Evolutionary conservation across 805 yeast genomes (phyloP), one percentile per base, ranked within the genome.

Genomic region (Suhomyces xylopsoci): DNA sequence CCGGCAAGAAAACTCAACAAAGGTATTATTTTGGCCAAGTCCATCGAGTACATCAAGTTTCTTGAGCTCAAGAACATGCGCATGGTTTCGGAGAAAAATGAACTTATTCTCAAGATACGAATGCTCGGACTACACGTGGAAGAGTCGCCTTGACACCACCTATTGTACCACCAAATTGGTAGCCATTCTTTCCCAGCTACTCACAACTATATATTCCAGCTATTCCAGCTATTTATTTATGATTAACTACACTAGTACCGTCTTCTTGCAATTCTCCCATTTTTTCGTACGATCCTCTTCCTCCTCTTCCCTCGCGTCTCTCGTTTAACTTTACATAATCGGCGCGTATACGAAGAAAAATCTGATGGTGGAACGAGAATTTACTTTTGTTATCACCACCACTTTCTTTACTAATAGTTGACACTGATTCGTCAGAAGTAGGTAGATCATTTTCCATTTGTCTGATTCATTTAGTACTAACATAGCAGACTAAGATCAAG

Each of bases 1-100:
- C 94, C 94, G 0, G 91, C 92, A 8, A 69, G 81, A 32, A 87
- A 87, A 64, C 73, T 89, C 51, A 88, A 87, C 66, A 88, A 88
- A 67, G 94, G 93, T 12, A 85, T 86, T 26, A 87, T 88, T 12
- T 71, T 88, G 50, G 77, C 89, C 38, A 88, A 88, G 62, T 89
- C 92, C 7, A 84, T 90, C 1, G 96, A 88, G 68, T 89, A 89
- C 66, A 88, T 88, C 62, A 76, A 79, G 62, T 90, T 87, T 64
- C 71, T 88, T 57, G 91, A 88, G 65, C 64, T 70, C 51, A 81
- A 84, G 55, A 87, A 87, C 60, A 65, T 67, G 3, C 65, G 70
- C 34, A 70, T 88, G 60, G 63, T 65, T 49, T 65, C 73, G 55
- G 90, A 88, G 65, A 73, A 84, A 51, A 72, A 77, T 40, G 79